These are phyloP conservation scores for Bruguiera parviflora DNA, from an alignment of 345 rosid genomes.

Conservation along the genomic window DNA sequence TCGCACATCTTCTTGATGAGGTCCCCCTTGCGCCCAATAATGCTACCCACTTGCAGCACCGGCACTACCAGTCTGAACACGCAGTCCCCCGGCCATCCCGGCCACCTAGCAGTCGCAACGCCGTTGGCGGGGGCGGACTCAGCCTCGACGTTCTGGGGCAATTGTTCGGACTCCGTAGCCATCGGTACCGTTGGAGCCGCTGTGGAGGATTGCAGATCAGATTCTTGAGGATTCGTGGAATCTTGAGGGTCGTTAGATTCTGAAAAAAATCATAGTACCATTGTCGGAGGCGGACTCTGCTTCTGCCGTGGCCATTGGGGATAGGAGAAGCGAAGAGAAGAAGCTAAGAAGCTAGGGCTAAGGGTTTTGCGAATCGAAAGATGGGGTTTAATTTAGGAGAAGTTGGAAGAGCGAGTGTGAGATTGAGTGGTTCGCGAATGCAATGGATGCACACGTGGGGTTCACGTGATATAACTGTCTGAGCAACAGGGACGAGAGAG, in stretches of 20 bases:
- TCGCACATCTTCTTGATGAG: constrained; percentile 89
- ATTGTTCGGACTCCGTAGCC: not conserved
- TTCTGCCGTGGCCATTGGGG: not conserved
- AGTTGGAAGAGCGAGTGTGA: too few species aligned
- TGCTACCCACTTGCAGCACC: constrained; percentile 69
- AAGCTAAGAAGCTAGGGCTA: too few species aligned
- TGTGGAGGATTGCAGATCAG: not conserved
- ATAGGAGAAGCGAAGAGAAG: not conserved
- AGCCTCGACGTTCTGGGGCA: not conserved
- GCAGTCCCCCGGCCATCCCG: constrained; percentile 89
- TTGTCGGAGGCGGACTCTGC: not conserved
- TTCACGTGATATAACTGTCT: too few species aligned
- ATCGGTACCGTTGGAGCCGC: not conserved
- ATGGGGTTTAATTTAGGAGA: too few species aligned
- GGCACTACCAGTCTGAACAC: constrained; percentile 80
- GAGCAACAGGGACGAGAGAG: too few species aligned
- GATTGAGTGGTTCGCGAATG: too few species aligned
- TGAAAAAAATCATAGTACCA: not conserved
- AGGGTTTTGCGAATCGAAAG: not conserved
- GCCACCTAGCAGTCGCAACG: constrained; percentile 39
- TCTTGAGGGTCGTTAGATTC: not conserved
- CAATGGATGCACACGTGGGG: too few species aligned
- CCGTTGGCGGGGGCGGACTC: not conserved
- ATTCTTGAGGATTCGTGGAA: not conserved
- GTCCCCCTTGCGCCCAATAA: constrained; percentile 84